These are phyloP conservation scores for Oryza brachyantha DNA, from an alignment of 176 grass and related monocot genomes.

Conservation along the genomic window DNA sequence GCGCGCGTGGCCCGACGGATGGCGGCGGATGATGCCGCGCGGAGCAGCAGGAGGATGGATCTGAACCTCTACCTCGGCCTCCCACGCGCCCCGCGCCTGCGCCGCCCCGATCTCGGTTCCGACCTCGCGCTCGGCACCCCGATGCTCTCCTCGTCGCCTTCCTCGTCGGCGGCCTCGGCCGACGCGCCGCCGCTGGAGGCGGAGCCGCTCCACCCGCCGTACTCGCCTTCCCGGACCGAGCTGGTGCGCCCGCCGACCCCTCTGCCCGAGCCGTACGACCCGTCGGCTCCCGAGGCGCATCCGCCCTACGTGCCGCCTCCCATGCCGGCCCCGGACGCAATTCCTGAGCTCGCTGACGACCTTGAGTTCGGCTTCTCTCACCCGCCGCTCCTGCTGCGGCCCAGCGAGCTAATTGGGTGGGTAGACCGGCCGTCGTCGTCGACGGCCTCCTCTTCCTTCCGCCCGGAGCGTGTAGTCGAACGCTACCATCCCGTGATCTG, in stretches of 20 bases:
- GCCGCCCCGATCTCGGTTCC: slow-evolving; percentile 76
- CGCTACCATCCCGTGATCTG: slow-evolving; percentile 48
- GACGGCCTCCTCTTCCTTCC: slow-evolving; percentile 49
- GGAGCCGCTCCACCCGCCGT: slow-evolving; percentile 30
- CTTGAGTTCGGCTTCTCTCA: slow-evolving; percentile 48
- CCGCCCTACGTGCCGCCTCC: slow-evolving; percentile 37
- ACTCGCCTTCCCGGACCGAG: slow-evolving; percentile 33
- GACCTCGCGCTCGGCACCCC: slow-evolving; percentile 82
- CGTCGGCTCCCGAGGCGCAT: slow-evolving; percentile 20
- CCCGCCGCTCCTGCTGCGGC: slow-evolving; percentile 15
- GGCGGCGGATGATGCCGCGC: slow-evolving; percentile 53
- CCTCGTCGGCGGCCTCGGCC: slow-evolving; percentile 54
- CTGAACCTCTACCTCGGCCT: slow-evolving; percentile 97
- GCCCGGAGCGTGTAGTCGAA: slow-evolving; percentile 31
- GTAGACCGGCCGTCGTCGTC: slow-evolving; percentile 54
- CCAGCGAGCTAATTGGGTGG: slow-evolving; percentile 22
- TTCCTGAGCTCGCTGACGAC: slow-evolving; percentile 34
- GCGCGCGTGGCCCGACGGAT: slow-evolving; percentile 24
- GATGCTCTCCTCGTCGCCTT: slow-evolving; percentile 45
- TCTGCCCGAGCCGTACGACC: slow-evolving; percentile 35
- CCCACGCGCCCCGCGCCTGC: slow-evolving; percentile 56
- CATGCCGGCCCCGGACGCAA: background rate
- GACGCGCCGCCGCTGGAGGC: slow-evolving; percentile 40
- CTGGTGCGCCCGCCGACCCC: slow-evolving; percentile 35
- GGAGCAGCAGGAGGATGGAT: slow-evolving; percentile 83